Percentiles rank a stretch among this genome's conserved stretches.
Evolutionary conservation across 768 basidiomycete genomes (phyloP).

Genomic region (Lentinus brumalis): DNA sequence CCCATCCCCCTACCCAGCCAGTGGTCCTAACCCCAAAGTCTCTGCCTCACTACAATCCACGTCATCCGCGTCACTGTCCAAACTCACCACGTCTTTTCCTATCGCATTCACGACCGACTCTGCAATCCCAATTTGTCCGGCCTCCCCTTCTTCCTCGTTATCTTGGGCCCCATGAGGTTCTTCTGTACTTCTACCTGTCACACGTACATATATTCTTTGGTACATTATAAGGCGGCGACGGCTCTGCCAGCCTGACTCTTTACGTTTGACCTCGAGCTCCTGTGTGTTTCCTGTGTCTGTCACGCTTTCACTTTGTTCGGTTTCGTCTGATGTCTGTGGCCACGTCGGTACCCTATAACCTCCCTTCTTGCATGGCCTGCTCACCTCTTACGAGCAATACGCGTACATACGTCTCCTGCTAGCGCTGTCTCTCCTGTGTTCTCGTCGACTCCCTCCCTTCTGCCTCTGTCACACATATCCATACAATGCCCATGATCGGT

Average conservation of each 20-base stretch:
- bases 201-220: slow-evolving; percentile 20
- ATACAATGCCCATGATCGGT: background rate
- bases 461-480: background rate
- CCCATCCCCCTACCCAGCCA: background rate
- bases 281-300: background rate
- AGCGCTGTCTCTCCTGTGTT: background rate
- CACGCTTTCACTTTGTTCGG: background rate
- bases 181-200: slow-evolving; percentile 15
- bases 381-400: slow-evolving; percentile 4
- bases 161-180: slow-evolving; percentile 16
- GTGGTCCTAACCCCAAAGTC: background rate
- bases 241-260: slow-evolving; percentile 1
- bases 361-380: slow-evolving; percentile 18
- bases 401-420: slow-evolving; percentile 4
- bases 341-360: slow-evolving; percentile 2
- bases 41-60: background rate
- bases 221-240: slow-evolving; percentile 10
- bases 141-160: background rate
- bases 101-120: background rate
- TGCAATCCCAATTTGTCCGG: background rate
- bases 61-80: background rate
- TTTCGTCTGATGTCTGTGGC: background rate
- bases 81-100: background rate
- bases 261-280: background rate
- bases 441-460: background rate